A percentile compares a stretch with the other conserved stretches of the same genome.
These are phyloP conservation scores for Lunasporangiospora selenospora DNA, from an alignment of 192 early-diverging fungal species.

Conservation along the genomic window DNA sequence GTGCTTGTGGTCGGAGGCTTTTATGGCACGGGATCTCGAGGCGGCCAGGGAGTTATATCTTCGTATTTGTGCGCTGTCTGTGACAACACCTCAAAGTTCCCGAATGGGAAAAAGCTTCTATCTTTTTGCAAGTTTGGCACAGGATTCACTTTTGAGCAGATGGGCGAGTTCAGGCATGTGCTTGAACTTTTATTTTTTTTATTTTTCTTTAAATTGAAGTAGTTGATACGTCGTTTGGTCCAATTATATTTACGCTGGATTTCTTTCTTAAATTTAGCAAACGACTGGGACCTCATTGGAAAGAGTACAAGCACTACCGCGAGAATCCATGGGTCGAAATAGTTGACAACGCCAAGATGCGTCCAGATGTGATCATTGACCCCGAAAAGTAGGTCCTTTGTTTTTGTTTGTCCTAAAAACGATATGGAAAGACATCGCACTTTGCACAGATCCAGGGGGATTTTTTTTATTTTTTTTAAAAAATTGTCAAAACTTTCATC, in stretches of 20 bases:
- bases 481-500: background rate
- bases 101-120: slow-evolving; percentile 42
- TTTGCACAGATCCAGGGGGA: too few relatives aligned
- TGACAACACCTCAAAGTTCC: slow-evolving; percentile 20
- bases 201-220: too few relatives aligned
- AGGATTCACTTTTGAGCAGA: slow-evolving; percentile 68
- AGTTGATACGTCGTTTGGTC: too few relatives aligned
- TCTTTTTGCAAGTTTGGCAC: slow-evolving; percentile 77
- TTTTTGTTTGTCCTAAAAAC: background rate
- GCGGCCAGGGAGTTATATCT: slow-evolving; percentile 55
- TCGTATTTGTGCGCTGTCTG: slow-evolving; percentile 31
- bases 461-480: background rate
- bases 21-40: slow-evolving; percentile 68
- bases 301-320: slow-evolving; percentile 39
- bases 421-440: too few relatives aligned
- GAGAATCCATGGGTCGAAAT: slow-evolving; percentile 42
- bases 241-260: too few relatives aligned
- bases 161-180: slow-evolving; percentile 66
- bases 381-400: slow-evolving; percentile 57
- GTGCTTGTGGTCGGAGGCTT: slow-evolving; percentile 70
- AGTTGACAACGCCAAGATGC: slow-evolving; percentile 61
- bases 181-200: slow-evolving; percentile 54
- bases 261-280: slow-evolving; percentile 1
- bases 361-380: slow-evolving; percentile 73
- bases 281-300: slow-evolving; percentile 34